phyloP scores from a whole-genome alignment of 495 filamentous ascomycete genomes.

The Venustampulla echinocandica region DNA sequence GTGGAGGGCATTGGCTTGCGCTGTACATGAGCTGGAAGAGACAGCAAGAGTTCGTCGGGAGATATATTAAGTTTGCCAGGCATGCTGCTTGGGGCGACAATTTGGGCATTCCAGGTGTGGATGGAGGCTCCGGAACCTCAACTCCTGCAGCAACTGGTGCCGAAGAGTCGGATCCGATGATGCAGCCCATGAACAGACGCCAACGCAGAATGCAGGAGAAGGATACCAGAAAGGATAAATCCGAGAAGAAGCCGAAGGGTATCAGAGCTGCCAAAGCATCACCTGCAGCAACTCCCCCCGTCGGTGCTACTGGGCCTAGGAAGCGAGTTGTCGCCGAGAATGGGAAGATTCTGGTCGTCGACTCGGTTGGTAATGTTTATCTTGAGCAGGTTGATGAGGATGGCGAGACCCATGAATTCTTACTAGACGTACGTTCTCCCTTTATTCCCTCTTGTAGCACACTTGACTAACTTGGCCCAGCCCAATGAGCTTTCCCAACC shows the following conservation, averaged over 20 bases:
- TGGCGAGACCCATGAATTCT: constrained; percentile 68
- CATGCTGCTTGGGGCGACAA: constrained; percentile 85
- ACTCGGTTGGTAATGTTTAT: constrained; percentile 84
- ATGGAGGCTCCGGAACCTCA: constrained; percentile 35
- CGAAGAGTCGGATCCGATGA: constrained; percentile 34
- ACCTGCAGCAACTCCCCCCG: constrained; percentile 37
- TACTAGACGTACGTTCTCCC: constrained; percentile 61
- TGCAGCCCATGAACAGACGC: constrained; percentile 65
- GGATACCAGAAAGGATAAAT: constrained; percentile 60
- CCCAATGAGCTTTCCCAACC: constrained; percentile 57
- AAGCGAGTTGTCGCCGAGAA: constrained; percentile 87
- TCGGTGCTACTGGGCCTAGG: constrained; percentile 52
- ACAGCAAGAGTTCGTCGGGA: constrained; percentile 79
- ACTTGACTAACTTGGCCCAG: constrained; percentile 25
- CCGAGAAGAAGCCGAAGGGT: constrained; percentile 25
- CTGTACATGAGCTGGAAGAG: constrained; percentile 79
- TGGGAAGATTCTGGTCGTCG: constrained; percentile 88
- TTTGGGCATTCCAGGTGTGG: constrained; percentile 57
- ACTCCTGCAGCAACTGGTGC: constrained; percentile 34
- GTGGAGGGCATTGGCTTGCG: constrained; percentile 74
- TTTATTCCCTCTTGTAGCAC: background rate
- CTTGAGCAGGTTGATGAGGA: constrained; percentile 84
- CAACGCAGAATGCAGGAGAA: constrained; percentile 82
- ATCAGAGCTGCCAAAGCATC: constrained; percentile 43
- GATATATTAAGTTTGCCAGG: constrained; percentile 85